phyloP scores from a whole-genome alignment of 2,329 filamentous ascomycete genomes.

The Amesomyces nigricolor region DNA sequence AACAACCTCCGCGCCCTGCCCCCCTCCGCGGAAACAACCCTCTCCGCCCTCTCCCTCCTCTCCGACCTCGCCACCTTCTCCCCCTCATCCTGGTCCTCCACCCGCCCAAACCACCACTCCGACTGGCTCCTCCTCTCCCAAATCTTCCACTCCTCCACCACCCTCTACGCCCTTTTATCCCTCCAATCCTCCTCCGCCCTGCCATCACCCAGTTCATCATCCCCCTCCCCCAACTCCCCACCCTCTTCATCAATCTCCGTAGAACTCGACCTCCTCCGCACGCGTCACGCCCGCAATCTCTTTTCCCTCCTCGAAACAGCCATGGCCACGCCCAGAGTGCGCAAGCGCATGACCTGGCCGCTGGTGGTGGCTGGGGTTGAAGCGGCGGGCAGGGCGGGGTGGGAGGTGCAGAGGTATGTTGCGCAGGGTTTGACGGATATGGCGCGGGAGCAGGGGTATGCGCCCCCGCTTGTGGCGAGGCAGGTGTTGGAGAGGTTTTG shows the following conservation, averaged over 20 bases:
- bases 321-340: slow-evolving; percentile 13
- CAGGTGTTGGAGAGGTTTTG: slow-evolving; percentile 21
- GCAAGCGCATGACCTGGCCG: slow-evolving; percentile 26
- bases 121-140: slow-evolving; percentile 19
- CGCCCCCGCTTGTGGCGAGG: slow-evolving; percentile 22
- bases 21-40: not conserved
- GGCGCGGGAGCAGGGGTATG: slow-evolving; percentile 20
- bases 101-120: not conserved
- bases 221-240: not conserved
- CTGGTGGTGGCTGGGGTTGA: slow-evolving; percentile 26
- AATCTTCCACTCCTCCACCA: slow-evolving; percentile 22
- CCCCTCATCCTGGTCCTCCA: not conserved
- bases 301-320: slow-evolving; percentile 10
- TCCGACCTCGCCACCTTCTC: slow-evolving; percentile 22
- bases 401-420: slow-evolving; percentile 19
- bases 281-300: slow-evolving; percentile 7
- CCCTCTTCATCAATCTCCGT: not conserved
- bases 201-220: not conserved
- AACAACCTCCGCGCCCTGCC: slow-evolving; percentile 23
- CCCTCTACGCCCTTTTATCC: slow-evolving; percentile 25
- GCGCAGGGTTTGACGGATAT: slow-evolving; percentile 15
- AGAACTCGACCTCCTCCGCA: slow-evolving; percentile 2
- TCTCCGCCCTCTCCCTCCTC: slow-evolving; percentile 13
- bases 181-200: slow-evolving; percentile 7
- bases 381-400: slow-evolving; percentile 10